phyloP scores from a whole-genome alignment of 331 rosid species.

The Arachis monticola region DNA sequence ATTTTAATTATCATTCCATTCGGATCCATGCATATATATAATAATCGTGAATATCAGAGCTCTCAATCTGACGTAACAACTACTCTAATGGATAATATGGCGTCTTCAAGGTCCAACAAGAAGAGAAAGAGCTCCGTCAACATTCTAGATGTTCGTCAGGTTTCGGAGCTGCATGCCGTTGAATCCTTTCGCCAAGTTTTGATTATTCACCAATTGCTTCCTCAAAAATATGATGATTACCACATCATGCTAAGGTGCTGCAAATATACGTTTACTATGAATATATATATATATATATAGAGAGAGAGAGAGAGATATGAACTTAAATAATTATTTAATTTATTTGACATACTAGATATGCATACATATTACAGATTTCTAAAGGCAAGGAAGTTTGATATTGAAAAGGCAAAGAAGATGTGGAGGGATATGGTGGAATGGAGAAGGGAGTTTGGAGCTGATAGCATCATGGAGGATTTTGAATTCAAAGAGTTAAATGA shows the following conservation, averaged over 20 bases:
- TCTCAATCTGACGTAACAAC: no score
- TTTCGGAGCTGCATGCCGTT: conserved; percentile 81
- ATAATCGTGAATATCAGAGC: no score
- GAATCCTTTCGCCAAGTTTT: conserved; percentile 82
- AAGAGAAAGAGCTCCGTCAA: conserved; percentile 98
- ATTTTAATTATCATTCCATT: no score
- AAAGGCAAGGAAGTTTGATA: conserved; percentile 93
- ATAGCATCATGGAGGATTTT: conserved; percentile 84
- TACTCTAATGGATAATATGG: conserved; percentile 38
- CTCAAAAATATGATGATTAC: conserved; percentile 76
- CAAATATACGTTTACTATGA: neutral
- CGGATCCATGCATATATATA: no score
- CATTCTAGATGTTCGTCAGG: conserved; percentile 90
- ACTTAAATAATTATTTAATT: neutral
- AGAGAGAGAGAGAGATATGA: neutral
- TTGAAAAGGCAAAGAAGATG: conserved; percentile 92
- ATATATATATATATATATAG: no score
- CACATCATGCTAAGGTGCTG: conserved; percentile 90
- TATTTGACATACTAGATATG: neutral
- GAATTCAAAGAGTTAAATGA: conserved; percentile 81
- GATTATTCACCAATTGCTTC: conserved; percentile 80
- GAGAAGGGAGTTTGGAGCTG: conserved; percentile 86
- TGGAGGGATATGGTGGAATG: conserved; percentile 97
- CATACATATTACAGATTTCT: conserved; percentile 61
- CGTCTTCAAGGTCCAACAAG: conserved; percentile 83